Percentiles rank a stretch among this genome's conserved stretches.
Conservation (phyloP, 208 protist genomes). For the Leishmania guyanensis region DNA sequence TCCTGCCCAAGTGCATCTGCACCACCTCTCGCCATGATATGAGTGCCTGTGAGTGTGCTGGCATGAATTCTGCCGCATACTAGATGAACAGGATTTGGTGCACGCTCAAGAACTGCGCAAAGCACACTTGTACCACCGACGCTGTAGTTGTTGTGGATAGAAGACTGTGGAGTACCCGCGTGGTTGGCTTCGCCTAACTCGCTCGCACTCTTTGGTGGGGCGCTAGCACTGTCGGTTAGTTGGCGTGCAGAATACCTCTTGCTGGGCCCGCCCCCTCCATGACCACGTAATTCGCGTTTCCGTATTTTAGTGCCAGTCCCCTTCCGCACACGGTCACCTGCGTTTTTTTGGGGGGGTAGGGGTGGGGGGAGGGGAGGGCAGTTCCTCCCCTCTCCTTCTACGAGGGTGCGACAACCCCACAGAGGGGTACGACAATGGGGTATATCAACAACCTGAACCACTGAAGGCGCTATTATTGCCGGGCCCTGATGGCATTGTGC, state of each 20-base stretch:
- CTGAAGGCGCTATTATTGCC: neutral
- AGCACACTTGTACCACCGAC: neutral
- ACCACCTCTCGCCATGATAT: conserved; percentile 17
- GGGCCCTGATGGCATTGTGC: neutral
- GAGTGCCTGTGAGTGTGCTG: conserved; percentile 6
- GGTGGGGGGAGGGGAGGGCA: neutral
- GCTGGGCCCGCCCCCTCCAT: neutral
- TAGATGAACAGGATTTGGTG: neutral
- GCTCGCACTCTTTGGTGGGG: neutral
- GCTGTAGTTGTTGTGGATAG: neutral
- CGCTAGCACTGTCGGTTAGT: neutral
- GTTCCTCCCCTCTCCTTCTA: neutral
- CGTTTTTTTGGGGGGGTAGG: neutral
- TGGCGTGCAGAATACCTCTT: neutral
- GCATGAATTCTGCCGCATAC: neutral
- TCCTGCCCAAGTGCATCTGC: conserved; percentile 15
- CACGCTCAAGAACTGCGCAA: neutral
- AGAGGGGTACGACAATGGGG: neutral
- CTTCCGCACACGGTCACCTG: neutral
- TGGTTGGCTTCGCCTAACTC: neutral
- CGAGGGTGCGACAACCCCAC: neutral
- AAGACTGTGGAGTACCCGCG: neutral
- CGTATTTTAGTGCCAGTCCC: neutral
- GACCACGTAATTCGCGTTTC: neutral
- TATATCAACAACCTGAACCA: neutral